Base-by-base conservation (phyloP, 2,329 filamentous ascomycete species). In the Aspergillus novofumigatus region DNA sequence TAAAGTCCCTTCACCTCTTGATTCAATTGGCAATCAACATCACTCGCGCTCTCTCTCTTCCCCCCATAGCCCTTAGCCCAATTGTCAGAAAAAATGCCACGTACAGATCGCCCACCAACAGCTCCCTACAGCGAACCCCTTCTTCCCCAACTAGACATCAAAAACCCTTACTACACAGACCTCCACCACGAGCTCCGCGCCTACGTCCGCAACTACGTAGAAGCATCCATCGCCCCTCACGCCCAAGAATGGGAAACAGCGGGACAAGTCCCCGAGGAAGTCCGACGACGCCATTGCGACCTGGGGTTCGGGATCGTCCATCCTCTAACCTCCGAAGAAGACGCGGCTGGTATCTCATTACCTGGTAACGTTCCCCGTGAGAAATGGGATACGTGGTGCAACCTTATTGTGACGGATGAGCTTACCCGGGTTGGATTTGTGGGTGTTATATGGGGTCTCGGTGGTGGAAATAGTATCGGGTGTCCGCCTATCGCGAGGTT, bases 161-260 rank as follows among this genome's bases (percentile, higher is more conserved):
- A 62, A 28, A 73, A 70, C 45, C 74, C 85, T 0, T 87, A 88
- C 72, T 89, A 89, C 76, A 86, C 80, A 28, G 77, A 81, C 14
- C 82, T 81, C 2, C 87, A 89, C 67, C 79, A 80, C 32, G 74
- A 71, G n/a, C 77, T 89, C 1, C 83, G 84, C 52, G 76, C 81
- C 41, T 77, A 75, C 4, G 73, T 88, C 0, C 81, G 86, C 42
- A 66, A 77, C 25, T 88, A 88, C 59, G 75, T 88, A 50, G 81
- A 88, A 57, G 76, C 78, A 1, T 73, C 85, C 41, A 77, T 89
- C 48, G 73, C 82, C 1, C 85, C 85, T 0, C 77, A 81, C 60
- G 81, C 82, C 3, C 78, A 85, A 32, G 83, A 87, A 42, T 89
- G 86, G 86, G 87, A 89, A 67, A 78, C 77, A 3, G 80, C 80